Conservation (phyloP, 345 rosid species). For the Camelina laxa region DNA sequence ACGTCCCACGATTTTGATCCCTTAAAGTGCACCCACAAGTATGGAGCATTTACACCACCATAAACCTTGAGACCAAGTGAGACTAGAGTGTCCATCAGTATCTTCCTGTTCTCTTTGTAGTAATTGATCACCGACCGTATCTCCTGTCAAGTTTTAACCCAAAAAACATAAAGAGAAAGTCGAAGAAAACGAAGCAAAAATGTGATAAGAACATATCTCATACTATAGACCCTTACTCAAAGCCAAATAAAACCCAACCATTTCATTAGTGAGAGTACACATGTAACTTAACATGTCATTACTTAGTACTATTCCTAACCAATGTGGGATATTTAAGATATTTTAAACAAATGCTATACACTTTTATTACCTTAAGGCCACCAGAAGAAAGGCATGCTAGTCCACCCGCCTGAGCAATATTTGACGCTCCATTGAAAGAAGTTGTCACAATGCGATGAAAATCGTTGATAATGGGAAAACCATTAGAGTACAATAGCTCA, state of each 20-base stretch:
- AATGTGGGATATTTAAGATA: background rate
- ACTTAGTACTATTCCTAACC: background rate
- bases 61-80: constrained; percentile 59
- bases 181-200: background rate
- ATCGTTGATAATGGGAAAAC: constrained; percentile 70
- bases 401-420: constrained; percentile 79
- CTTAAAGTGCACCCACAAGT: constrained; percentile 74
- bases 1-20: constrained; percentile 75
- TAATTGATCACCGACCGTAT: constrained; percentile 46
- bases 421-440: constrained; percentile 87
- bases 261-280: background rate
- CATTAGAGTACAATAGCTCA: constrained; percentile 69
- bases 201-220: background rate
- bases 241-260: background rate
- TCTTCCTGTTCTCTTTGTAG: constrained; percentile 71
- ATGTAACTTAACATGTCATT: background rate
- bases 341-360: background rate
- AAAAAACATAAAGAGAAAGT: background rate
- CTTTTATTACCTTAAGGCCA: constrained; percentile 57
- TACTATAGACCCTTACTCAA: background rate
- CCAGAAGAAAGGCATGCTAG: constrained; percentile 68
- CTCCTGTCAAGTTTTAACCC: constrained; percentile 32
- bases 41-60: constrained; percentile 81
- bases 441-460: constrained; percentile 77
- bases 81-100: constrained; percentile 56